Conservation (phyloP, 169 alveolate species). For the Plasmodium coatneyi region DNA sequence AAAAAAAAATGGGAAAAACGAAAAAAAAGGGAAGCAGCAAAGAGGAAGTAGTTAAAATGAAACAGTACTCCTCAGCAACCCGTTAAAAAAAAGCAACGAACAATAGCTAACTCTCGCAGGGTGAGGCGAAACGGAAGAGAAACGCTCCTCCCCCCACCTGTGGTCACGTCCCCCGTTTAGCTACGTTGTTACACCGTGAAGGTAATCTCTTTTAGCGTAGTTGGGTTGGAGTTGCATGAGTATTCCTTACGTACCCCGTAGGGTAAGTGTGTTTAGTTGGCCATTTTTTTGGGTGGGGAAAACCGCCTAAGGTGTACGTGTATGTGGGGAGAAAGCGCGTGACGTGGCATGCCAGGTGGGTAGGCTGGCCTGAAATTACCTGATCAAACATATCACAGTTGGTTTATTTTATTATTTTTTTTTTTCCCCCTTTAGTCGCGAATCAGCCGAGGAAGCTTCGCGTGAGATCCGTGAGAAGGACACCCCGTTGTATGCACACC, state of each 20-base stretch:
- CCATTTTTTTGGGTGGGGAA: too few species aligned
- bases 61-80: background rate
- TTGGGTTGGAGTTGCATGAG: background rate
- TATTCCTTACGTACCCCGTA: background rate
- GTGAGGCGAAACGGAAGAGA: background rate
- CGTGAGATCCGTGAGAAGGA: background rate
- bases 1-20: background rate
- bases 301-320: background rate
- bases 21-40: background rate
- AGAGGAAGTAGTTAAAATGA: background rate
- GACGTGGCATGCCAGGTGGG: background rate
- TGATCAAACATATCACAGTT: background rate
- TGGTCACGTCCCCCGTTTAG: background rate
- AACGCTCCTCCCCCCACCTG: background rate
- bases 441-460: background rate
- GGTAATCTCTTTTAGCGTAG: background rate
- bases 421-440: background rate
- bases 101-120: background rate
- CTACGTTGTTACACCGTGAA: background rate
- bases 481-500: background rate
- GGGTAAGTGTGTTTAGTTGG: background rate
- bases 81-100: background rate
- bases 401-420: background rate
- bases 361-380: background rate
- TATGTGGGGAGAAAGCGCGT: background rate